Conservation (phyloP, 345 rosid species). For the Dovyalis caffra region DNA sequence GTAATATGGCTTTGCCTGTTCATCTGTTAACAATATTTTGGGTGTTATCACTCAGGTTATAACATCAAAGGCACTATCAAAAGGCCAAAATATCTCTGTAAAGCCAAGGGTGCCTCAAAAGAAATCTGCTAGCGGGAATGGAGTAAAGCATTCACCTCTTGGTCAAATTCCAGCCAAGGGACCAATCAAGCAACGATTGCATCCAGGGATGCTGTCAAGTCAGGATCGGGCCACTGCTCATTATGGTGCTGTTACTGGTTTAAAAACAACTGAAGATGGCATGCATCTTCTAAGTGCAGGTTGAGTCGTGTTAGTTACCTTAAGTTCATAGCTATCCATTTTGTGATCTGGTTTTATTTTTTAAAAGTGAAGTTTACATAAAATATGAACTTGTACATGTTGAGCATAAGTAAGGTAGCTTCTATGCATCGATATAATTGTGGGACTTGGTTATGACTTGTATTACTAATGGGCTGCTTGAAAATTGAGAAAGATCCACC, state of each 20-base stretch:
- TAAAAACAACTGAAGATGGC: constrained; percentile 79
- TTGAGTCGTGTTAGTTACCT: constrained; percentile 25
- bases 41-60: constrained; percentile 39
- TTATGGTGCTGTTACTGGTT: constrained; percentile 88
- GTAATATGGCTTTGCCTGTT: background rate
- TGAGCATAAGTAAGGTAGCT: background rate
- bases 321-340: background rate
- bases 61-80: constrained; percentile 41
- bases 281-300: constrained; percentile 98
- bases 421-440: background rate
- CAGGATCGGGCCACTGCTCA: constrained; percentile 91
- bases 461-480: background rate
- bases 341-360: background rate
- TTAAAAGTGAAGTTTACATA: background rate
- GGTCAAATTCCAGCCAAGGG: constrained; percentile 54
- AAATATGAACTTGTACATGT: background rate
- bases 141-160: constrained; percentile 48
- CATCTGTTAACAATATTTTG: background rate
- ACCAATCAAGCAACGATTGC: constrained; percentile 61
- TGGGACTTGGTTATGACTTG: background rate
- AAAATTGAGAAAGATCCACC: background rate
- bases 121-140: constrained; percentile 53
- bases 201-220: constrained; percentile 80
- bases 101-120: constrained; percentile 44
- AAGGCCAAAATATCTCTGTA: constrained; percentile 34